Evolutionary conservation across 2,329 filamentous ascomycete genomes (phyloP), one percentile per base, ranked within the genome.

Genomic region (Alternaria viburni): DNA sequence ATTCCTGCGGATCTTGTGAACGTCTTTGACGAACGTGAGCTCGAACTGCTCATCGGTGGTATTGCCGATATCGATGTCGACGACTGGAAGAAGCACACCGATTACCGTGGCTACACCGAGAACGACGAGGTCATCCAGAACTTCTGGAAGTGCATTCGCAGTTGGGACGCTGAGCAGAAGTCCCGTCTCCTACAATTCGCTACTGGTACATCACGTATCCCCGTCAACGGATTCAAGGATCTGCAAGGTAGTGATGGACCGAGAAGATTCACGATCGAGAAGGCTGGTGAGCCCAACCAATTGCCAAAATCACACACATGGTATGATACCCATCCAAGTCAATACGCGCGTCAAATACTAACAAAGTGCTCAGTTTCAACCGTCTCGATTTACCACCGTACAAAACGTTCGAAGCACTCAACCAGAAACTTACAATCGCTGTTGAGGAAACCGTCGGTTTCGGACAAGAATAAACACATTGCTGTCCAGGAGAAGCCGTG

Each of bases 31-130:
- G 96, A 99, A 85, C 92, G 96, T 74, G 96, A 99, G 82, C 86
- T 99, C 51, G 96, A 99, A 82, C 84, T 99, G 71, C 87, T 99
- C 71, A 98, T 99, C 77, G 96, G 96, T 70, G 96, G 96, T 86
- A 99, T 99, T 74, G 96, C 96, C n/a, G 96, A 99, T 82, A 99
- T 99, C 72, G 96, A 99, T 76, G 95, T 99, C 15, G 96, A 99
- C 64, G 96, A 99, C 82, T 99, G 96, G 96, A 98, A 99, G 91
- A 99, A 99, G 86, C 96, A 99, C 83, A 99, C 96, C 50, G 96
- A 99, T 78, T 99, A 99, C 82, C 91, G 96, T 73, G 96, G 96
- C 58, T 99, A 99, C 86, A 97, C 96, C 10, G 96, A 99, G 83
- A 93, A 90, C 61, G 96, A 99, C 74, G 93, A 97, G 77, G 96